phyloP scores from a whole-genome alignment of 129 eudicot genomes.

The Flaveria bidentis region DNA sequence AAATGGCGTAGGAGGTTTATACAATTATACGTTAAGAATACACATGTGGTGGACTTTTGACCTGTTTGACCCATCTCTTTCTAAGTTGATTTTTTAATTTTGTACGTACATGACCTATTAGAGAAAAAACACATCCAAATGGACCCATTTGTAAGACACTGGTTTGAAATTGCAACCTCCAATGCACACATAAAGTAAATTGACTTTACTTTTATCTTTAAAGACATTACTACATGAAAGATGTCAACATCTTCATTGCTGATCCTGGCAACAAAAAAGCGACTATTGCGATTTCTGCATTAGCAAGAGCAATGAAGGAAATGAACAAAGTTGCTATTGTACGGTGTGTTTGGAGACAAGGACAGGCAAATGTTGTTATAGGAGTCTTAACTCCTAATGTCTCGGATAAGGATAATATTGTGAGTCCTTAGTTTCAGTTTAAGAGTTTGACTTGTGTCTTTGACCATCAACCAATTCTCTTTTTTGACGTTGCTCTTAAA shows the following conservation, averaged over 20 bases:
- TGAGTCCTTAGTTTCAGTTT: slow-evolving; percentile 41
- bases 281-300: slow-evolving; percentile 74
- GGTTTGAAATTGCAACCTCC: background rate
- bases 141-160: slow-evolving; percentile 7
- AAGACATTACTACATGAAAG: slow-evolving; percentile 96
- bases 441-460: background rate
- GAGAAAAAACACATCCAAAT: background rate
- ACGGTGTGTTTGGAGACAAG: slow-evolving; percentile 97
- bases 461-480: background rate
- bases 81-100: background rate
- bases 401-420: slow-evolving; percentile 66
- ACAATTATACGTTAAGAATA: background rate
- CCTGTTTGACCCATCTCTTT: background rate
- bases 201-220: background rate
- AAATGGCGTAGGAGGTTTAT: background rate
- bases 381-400: slow-evolving; percentile 87
- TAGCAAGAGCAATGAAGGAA: slow-evolving; percentile 97
- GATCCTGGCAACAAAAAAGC: slow-evolving; percentile 89
- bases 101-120: background rate
- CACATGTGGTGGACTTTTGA: background rate
- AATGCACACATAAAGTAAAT: slow-evolving; percentile 6
- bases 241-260: slow-evolving; percentile 82
- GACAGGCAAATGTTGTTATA: slow-evolving; percentile 77
- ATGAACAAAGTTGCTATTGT: slow-evolving; percentile 85
- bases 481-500: slow-evolving; percentile 7